A percentile compares a stretch with the other conserved stretches of the same genome.
Evolutionary conservation across 129 eudicot species (phyloP).

Genomic region (Sambucus nigra): DNA sequence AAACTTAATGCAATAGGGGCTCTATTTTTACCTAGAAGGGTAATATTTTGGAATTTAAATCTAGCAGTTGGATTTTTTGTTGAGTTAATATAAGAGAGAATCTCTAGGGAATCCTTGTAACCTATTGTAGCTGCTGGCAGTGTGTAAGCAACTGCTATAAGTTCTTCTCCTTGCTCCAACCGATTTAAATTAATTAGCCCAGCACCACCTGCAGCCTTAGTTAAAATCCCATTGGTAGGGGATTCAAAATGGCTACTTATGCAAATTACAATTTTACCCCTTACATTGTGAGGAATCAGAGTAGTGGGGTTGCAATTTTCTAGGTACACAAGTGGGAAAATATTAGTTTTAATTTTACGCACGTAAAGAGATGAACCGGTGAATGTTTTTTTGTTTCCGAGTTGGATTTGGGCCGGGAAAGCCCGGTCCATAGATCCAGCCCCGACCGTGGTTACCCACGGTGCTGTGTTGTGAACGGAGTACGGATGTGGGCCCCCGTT

Average conservation of each 20-base stretch:
- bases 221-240: not conserved
- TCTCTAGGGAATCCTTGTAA: not conserved
- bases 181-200: not conserved
- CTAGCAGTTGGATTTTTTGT: constrained; percentile 1
- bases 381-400: not conserved
- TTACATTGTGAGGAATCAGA: not conserved
- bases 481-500: not conserved
- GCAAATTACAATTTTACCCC: not conserved
- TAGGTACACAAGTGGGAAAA: constrained; percentile 5
- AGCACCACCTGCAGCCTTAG: not conserved
- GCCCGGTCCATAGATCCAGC: not conserved
- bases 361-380: constrained; percentile 8
- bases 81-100: constrained; percentile 3
- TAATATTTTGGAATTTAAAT: not conserved
- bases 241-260: not conserved
- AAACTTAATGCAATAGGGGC: not conserved
- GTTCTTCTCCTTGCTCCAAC: not conserved
- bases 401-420: not conserved
- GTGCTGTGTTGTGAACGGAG: not conserved
- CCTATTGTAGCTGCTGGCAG: not conserved
- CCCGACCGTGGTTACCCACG: constrained; percentile 4
- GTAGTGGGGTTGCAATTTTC: not conserved
- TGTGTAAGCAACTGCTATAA: not conserved
- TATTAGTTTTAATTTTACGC: not conserved
- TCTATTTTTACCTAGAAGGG: not conserved